Evolutionary conservation across 306 rosid species (phyloP).

Genomic region (Dalbergia cultrata): DNA sequence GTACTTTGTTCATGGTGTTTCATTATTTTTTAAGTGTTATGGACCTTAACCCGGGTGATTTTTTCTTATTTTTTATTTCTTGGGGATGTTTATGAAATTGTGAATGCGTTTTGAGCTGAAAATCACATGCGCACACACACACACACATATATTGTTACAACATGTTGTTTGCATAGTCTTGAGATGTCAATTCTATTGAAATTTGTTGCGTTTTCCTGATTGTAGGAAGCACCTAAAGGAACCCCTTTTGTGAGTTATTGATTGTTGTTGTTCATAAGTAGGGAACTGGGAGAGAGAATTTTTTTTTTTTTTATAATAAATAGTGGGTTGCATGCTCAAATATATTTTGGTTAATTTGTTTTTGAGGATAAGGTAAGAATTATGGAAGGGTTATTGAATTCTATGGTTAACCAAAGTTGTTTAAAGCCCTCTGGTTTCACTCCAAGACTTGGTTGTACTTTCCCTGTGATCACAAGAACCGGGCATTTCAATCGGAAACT

Average conservation of each 20-base stretch:
- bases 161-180: background rate
- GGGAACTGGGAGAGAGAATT: background rate
- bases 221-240: conserved; percentile 39
- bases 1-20: background rate
- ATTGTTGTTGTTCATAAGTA: background rate
- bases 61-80: too few species aligned
- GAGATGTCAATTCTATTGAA: conserved; percentile 19
- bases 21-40: background rate
- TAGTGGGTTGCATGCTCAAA: conserved; percentile 32
- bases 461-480: conserved; percentile 46
- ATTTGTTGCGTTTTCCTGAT: conserved; percentile 27
- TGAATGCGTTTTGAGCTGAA: background rate
- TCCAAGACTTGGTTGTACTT: conserved; percentile 44
- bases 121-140: background rate
- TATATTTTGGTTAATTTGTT: conserved; percentile 19
- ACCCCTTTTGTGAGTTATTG: conserved; percentile 26
- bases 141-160: background rate
- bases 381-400: conserved; percentile 69
- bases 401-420: conserved; percentile 60
- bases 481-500: conserved; percentile 45
- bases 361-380: conserved; percentile 16
- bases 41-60: too few species aligned
- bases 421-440: conserved; percentile 59
- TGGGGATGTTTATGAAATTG: too few species aligned
- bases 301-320: background rate